These are phyloP conservation scores for Novymonas esmeraldas DNA, from an alignment of 208 protist genomes.

Conservation along the genomic window DNA sequence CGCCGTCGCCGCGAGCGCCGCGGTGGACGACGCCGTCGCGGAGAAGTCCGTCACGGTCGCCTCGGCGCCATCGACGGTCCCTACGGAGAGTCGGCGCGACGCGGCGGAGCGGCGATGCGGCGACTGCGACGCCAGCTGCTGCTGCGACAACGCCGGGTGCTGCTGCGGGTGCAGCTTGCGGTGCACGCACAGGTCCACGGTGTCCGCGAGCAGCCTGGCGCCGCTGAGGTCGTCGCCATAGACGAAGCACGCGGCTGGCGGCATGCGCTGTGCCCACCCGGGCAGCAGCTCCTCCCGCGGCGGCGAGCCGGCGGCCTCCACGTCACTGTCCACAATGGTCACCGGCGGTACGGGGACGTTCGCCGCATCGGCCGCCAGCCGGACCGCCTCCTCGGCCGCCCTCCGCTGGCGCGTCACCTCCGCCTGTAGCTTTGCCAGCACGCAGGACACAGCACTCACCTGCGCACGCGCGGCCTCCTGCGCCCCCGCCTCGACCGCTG, in stretches of 20 bases:
- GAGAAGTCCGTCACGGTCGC: not conserved
- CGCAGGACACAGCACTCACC: constrained; percentile 18
- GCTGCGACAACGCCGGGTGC: constrained; percentile 8
- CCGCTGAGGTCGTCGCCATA: constrained; percentile 85
- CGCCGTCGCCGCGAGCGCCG: not conserved
- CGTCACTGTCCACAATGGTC: constrained; percentile 4
- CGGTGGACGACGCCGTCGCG: not conserved
- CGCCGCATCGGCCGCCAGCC: constrained; percentile 49
- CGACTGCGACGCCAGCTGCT: constrained; percentile 6
- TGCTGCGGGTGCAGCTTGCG: constrained; percentile 17
- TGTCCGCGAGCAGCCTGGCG: constrained; percentile 49
- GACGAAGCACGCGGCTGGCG: constrained; percentile 74
- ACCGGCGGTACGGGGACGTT: not conserved
- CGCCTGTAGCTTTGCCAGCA: constrained; percentile 14
- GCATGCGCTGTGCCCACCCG: constrained; percentile 73
- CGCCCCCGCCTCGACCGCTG: not conserved
- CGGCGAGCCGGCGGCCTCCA: not conserved
- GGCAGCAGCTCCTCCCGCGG: constrained; percentile 53
- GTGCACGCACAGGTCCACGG: constrained; percentile 34
- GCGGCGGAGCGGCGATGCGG: constrained; percentile 8
- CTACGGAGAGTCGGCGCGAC: not conserved
- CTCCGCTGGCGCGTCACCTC: constrained; percentile 54
- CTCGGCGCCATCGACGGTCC: not conserved
- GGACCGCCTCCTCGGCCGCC: constrained; percentile 92
- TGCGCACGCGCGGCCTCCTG: constrained; percentile 13